Evolutionary conservation across 2,329 filamentous ascomycete species (phyloP).

Genomic region (Penicillium sp.): DNA sequence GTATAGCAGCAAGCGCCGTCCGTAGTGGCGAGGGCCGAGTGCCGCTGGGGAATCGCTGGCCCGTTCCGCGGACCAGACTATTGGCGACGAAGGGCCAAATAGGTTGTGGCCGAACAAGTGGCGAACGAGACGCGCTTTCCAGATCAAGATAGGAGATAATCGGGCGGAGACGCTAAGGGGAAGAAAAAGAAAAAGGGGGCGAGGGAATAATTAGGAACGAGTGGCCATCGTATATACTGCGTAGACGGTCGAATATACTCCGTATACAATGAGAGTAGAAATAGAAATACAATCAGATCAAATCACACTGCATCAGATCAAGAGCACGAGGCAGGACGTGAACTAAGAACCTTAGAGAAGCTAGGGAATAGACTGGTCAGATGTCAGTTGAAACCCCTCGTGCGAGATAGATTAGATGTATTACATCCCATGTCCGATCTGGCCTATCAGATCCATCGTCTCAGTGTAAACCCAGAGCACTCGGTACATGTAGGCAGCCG

Average conservation of each 20-base stretch:
- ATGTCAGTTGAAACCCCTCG: conserved; percentile 14
- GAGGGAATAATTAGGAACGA: not conserved
- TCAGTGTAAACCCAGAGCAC: not conserved
- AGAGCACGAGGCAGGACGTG: conserved; percentile 21
- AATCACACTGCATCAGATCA: not conserved
- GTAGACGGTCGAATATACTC: not conserved
- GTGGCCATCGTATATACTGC: not conserved
- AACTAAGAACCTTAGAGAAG: conserved; percentile 1
- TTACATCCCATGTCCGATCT: too few relatives aligned
- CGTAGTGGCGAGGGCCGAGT: conserved; percentile 9
- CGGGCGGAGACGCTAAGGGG: not conserved
- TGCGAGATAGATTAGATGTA: conserved; percentile 5
- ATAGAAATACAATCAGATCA: not conserved
- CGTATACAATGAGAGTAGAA: too few relatives aligned
- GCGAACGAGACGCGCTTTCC: not conserved
- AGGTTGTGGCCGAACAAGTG: not conserved
- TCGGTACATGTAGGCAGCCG: not conserved
- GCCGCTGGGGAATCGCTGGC: conserved; percentile 12
- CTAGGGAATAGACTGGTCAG: not conserved
- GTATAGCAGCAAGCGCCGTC: conserved; percentile 17
- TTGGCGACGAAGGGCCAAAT: conserved; percentile 2
- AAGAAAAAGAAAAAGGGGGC: not conserved
- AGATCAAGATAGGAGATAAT: not conserved
- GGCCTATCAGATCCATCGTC: too few relatives aligned
- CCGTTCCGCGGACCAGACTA: conserved; percentile 14